A percentile compares a stretch with the other conserved stretches of the same genome.
These are phyloP conservation scores for Colletotrichum lupini DNA, from an alignment of 2,329 filamentous ascomycete species.

Conservation along the genomic window DNA sequence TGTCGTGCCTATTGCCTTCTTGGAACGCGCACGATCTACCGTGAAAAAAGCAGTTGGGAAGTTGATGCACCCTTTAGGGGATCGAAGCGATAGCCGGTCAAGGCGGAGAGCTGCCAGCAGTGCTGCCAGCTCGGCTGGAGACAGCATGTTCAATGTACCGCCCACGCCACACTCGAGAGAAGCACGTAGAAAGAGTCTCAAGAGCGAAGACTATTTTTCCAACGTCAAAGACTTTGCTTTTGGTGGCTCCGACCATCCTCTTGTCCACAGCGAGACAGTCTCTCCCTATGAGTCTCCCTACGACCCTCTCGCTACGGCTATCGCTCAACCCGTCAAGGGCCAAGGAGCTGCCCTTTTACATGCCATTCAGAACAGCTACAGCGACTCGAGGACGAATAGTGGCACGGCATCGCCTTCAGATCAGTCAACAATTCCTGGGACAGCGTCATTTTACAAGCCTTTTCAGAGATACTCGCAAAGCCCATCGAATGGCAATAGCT, in stretches of 20 bases:
- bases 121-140: conserved; percentile 71
- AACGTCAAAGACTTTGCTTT: conserved; percentile 49
- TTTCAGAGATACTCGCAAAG: conserved; percentile 56
- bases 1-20: conserved; percentile 87
- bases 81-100: conserved; percentile 65
- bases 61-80: conserved; percentile 68
- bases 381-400: conserved; percentile 19
- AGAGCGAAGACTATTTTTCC: conserved; percentile 66
- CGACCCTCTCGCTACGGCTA: conserved; percentile 52
- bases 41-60: conserved; percentile 76
- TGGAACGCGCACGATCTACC: conserved; percentile 85
- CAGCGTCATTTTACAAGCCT: conserved; percentile 37
- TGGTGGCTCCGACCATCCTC: conserved; percentile 69
- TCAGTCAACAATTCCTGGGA: conserved; percentile 28
- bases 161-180: conserved; percentile 66
- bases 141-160: conserved; percentile 58
- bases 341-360: conserved; percentile 19
- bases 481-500: conserved; percentile 56
- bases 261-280: conserved; percentile 79
- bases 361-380: background rate
- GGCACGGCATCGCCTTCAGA: conserved; percentile 31
- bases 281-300: conserved; percentile 68
- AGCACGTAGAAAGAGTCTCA: conserved; percentile 63
- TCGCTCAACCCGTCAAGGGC: conserved; percentile 20
- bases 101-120: conserved; percentile 70